Percentiles rank a stretch among this genome's conserved stretches.
Evolutionary conservation across 2,329 filamentous ascomycete genomes (phyloP).

Genomic region (Moelleriella libera): DNA sequence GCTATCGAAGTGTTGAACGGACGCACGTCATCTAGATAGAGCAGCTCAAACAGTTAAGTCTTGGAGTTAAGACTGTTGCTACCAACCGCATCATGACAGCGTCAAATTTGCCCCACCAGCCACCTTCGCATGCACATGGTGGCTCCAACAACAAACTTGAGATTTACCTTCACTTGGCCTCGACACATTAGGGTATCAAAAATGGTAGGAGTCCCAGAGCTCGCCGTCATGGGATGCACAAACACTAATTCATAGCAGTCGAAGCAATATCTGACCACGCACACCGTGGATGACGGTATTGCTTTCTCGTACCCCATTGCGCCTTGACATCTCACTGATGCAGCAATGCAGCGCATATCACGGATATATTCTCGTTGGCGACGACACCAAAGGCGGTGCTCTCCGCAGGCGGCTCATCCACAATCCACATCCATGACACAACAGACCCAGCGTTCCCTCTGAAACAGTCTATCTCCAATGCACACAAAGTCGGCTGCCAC

Average conservation of each 20-base stretch:
- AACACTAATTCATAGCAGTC: constrained; percentile 42
- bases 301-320: neutral
- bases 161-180: neutral
- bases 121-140: neutral
- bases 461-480: constrained; percentile 62
- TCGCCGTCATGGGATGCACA: neutral
- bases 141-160: constrained; percentile 3
- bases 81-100: neutral
- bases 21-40: too few relatives aligned
- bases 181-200: neutral
- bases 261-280: constrained; percentile 92
- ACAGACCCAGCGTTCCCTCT: constrained; percentile 58
- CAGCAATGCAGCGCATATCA: constrained; percentile 51
- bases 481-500: constrained; percentile 82
- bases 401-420: constrained; percentile 73
- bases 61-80: too few relatives aligned
- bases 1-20: too few relatives aligned
- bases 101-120: constrained; percentile 3
- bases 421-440: constrained; percentile 68
- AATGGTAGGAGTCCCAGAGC: neutral
- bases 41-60: too few relatives aligned
- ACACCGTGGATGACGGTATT: constrained; percentile 74
- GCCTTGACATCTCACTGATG: neutral
- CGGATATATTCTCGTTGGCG: constrained; percentile 74
- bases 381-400: constrained; percentile 61